phyloP scores from a whole-genome alignment of 2,329 filamentous ascomycete species.

The Verticillium nonalfalfae region DNA sequence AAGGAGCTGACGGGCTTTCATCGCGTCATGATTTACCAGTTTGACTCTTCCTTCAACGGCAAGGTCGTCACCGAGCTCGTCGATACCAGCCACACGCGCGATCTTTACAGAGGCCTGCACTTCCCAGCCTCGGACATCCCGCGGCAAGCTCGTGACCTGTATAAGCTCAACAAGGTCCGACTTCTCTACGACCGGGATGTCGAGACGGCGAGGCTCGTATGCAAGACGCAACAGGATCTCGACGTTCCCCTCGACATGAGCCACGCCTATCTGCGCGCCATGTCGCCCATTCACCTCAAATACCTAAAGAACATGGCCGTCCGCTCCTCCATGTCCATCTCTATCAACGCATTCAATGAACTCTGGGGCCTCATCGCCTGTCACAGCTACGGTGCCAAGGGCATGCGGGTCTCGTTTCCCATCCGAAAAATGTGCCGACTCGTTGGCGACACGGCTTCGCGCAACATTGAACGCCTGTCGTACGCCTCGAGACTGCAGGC shows the following conservation, averaged over 20 bases:
- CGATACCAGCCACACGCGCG: constrained; percentile 70
- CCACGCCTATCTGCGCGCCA: constrained; percentile 77
- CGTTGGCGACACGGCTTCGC: constrained; percentile 76
- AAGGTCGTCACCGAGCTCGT: constrained; percentile 84
- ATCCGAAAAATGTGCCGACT: constrained; percentile 89
- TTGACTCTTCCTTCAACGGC: constrained; percentile 76
- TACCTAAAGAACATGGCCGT: constrained; percentile 87
- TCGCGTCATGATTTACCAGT: constrained; percentile 89
- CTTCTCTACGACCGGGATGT: constrained; percentile 81
- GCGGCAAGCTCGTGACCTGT: constrained; percentile 79
- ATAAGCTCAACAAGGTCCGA: constrained; percentile 84
- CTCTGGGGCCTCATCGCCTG: constrained; percentile 86
- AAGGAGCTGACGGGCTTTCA: constrained; percentile 90
- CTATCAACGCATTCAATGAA: constrained; percentile 78
- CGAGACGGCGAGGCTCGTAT: constrained; percentile 74
- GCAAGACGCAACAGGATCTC: constrained; percentile 66
- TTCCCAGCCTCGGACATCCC: constrained; percentile 87
- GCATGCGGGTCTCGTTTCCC: constrained; percentile 88
- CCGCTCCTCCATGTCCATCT: constrained; percentile 91
- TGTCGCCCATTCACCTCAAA: constrained; percentile 86
- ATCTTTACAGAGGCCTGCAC: constrained; percentile 80
- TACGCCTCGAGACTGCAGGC: constrained; percentile 82
- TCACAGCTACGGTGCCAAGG: constrained; percentile 68
- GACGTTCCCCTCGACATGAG: constrained; percentile 75
- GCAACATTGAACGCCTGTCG: constrained; percentile 81